phyloP scores from a whole-genome alignment of 345 rosid species.

The Sisymbrium irio region DNA sequence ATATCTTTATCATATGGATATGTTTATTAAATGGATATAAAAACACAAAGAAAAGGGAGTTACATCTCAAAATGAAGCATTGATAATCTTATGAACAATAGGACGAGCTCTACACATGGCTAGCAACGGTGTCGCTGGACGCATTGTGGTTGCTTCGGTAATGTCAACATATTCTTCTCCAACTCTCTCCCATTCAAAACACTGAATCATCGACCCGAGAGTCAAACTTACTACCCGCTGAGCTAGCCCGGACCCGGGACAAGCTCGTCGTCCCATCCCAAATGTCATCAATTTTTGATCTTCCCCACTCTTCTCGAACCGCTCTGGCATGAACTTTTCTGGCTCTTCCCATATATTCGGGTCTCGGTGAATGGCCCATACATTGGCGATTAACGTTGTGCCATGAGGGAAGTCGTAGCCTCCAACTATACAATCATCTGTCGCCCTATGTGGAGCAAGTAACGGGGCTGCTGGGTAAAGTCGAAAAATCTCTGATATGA shows the following conservation, averaged over 20 bases:
- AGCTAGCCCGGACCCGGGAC: too few relatives aligned
- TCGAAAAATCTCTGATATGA: too few relatives aligned
- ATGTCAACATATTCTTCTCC: conserved; percentile 33
- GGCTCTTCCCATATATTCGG: too few relatives aligned
- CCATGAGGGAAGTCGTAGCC: conserved; percentile 48
- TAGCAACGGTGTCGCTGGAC: conserved; percentile 25
- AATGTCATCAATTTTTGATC: conserved; percentile 27
- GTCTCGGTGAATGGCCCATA: conserved; percentile 69
- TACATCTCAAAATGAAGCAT: too few relatives aligned
- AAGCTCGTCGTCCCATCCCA: conserved; percentile 32
- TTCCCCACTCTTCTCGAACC: conserved; percentile 32
- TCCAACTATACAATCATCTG: conserved; percentile 43
- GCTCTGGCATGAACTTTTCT: conserved; percentile 32
- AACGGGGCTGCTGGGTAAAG: conserved; percentile 64
- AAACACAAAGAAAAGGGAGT: too few relatives aligned
- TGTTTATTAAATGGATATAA: too few relatives aligned
- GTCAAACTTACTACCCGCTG: conserved; percentile 14
- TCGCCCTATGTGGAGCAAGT: conserved; percentile 50
- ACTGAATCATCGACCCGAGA: conserved; percentile 31
- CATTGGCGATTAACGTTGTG: conserved; percentile 33
- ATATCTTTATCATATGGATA: too few relatives aligned
- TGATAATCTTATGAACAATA: background rate
- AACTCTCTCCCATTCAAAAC: conserved; percentile 39
- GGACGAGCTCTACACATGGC: conserved; percentile 32
- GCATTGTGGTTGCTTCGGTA: conserved; percentile 37